Base-by-base conservation (phyloP, 2,329 filamentous ascomycete genomes). In the Thelonectria discophora region DNA sequence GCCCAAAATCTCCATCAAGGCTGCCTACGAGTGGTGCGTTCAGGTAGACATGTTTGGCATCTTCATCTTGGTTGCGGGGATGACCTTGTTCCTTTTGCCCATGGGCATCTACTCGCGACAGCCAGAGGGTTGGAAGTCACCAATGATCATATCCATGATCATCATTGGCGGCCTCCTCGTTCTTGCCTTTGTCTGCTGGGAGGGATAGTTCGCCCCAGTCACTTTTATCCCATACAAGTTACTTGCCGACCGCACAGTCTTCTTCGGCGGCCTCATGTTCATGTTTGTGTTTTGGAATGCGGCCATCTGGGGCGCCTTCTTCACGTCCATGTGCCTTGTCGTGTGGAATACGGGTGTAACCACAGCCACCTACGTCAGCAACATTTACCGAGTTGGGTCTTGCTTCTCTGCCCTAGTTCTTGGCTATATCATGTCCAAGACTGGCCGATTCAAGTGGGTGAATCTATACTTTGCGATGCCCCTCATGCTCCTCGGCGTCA, bases 41-140 rank as follows among this genome's bases (percentile, higher is more conserved):
- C 83, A 90, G 53, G 88, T 89, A 52, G 88, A 90, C 65, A 76
- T 83, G 3, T 45, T 86, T 17, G 87, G 88, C 3, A 78, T 88
- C 20, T 53, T 87, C 10, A 74, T 89, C 1, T 75, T 89, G 64
- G 80, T 82, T 13, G 76, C 75, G 1, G 87, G 86, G 0, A 80
- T 89, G 30, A 79, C 82, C 0, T 73, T 90, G 12, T 86, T 91
- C 66, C 77, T 91, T n/a, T 79, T 92, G 1, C 87, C 89, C 0
- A 86, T 91, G 71, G 88, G 82, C n/a, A 77, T 91, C 15, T 80
- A 83, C 48, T 65, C 74, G 10, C 66, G 70, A 37, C 77, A 81
- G 11, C 75, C 77, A 39, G 69, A 79, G 45, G 79, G 79, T 3
- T 87, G 83, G 84, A 73, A 74, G 39, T 82, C 81, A 15, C 75